Percentiles rank a stretch among this genome's conserved stretches.
Conservation (phyloP, 331 rosid genomes). For the Telfairia occidentalis region DNA sequence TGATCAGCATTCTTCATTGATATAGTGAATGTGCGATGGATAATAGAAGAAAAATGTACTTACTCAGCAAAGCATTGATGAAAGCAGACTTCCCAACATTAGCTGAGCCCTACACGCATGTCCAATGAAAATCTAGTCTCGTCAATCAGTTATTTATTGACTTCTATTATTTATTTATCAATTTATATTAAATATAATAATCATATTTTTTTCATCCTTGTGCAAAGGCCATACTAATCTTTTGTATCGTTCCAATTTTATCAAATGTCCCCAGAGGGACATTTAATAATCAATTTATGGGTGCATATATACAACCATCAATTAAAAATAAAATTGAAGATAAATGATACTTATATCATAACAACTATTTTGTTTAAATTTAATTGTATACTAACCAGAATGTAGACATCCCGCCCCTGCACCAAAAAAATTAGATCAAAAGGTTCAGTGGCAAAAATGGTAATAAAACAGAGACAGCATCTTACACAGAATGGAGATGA, state of each 20-base stretch:
- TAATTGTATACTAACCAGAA: slow-evolving; percentile 54
- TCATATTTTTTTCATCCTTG: too few relatives aligned
- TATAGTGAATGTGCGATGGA: not conserved
- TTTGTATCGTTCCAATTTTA: too few relatives aligned
- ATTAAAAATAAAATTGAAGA: not conserved
- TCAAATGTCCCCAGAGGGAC: too few relatives aligned
- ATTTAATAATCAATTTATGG: not conserved
- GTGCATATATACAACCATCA: not conserved
- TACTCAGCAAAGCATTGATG: slow-evolving; percentile 75
- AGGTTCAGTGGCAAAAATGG: not conserved
- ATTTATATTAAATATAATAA: too few relatives aligned
- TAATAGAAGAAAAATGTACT: slow-evolving; percentile 28
- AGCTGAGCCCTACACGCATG: slow-evolving; percentile 60
- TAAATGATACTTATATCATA: not conserved
- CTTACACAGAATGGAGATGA: not conserved
- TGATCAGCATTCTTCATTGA: not conserved
- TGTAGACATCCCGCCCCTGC: slow-evolving; percentile 92
- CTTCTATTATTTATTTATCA: not conserved
- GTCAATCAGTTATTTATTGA: not conserved
- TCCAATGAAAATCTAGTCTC: not conserved
- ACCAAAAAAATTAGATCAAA: slow-evolving; percentile 19
- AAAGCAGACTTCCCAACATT: slow-evolving; percentile 99
- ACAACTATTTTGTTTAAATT: not conserved
- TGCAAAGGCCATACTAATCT: too few relatives aligned
- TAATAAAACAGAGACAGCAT: not conserved